Evolutionary conservation across 208 protist genomes (phyloP).

Genomic region (Naegleria lovaniensis): DNA sequence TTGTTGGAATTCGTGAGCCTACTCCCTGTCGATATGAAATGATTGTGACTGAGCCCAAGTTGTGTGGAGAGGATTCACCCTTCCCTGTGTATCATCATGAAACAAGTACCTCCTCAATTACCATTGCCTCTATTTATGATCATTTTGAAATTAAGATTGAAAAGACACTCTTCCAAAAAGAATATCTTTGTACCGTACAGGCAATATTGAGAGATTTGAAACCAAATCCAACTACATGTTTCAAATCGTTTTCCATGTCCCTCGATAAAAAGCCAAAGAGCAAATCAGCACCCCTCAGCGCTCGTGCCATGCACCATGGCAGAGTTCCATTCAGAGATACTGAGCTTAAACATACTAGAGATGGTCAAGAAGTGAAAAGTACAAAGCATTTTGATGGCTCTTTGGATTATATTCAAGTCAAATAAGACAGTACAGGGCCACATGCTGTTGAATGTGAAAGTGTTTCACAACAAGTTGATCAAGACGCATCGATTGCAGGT

Average conservation of each 20-base stretch:
- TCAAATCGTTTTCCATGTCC: not conserved
- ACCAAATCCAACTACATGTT: not conserved
- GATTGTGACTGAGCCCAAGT: not conserved
- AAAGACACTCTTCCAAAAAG: not conserved
- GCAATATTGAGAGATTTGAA: conserved; percentile 7
- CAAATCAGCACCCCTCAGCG: not conserved
- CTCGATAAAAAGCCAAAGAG: not conserved
- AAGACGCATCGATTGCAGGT: too few species aligned
- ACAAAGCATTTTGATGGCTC: not conserved
- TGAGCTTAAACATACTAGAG: not conserved
- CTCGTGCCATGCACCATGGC: not conserved
- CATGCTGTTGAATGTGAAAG: too few species aligned
- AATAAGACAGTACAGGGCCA: not conserved
- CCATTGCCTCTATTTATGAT: not conserved
- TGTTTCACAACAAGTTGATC: too few species aligned
- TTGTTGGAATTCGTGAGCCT: not conserved
- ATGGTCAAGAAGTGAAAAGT: not conserved
- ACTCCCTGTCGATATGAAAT: not conserved
- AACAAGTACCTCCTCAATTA: not conserved
- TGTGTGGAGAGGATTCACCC: not conserved
- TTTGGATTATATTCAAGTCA: not conserved
- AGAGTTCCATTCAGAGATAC: not conserved
- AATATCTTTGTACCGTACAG: not conserved
- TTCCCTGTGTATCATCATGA: not conserved
- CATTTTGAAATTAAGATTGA: conserved; percentile 8